Evolutionary conservation across 2,329 filamentous ascomycete species (phyloP), one percentile per base, ranked within the genome.

Genomic region (Neospermospora avenae): DNA sequence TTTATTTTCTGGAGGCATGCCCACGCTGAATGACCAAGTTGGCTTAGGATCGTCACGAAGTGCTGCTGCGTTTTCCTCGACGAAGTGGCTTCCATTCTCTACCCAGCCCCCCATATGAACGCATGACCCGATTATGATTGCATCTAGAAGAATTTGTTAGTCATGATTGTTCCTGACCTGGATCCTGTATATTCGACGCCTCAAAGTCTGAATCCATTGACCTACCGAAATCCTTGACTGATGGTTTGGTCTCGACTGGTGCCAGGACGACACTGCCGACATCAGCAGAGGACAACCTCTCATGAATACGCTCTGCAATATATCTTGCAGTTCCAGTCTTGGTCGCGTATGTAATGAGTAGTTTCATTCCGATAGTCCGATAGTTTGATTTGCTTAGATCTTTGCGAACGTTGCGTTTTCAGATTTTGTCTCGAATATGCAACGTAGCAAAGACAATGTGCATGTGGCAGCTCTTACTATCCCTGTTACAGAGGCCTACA

Each of bases 21-120:
- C 58, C 18, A 57, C 58, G 35, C 58, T 60, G 37, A 60, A 60
- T 35, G 58, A 42, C 52, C 52, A 60, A 34, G 53, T 56, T 13
- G 52, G 52, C 34, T 56, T 56, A 18, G 44, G 44, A 25, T 60
- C 51, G 25, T 49, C 37, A 18, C 55, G 52, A 3, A 60, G 52
- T 11, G 22, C 37, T 24, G n/a, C 8, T 13, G 44, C 16, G n/a
- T 25, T 60, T 7, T 28, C 24, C 20, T 55, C 51, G 22, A 60
- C 6, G 53, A 60, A 56, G 10, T 25, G 39, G 24, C 42, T 31
- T 3, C 35, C 39, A 14, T 22, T 16, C 11, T 14, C 37, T 24
- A 60, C 20, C 58, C 58, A 60, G 44, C 28, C 25, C 6, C 42
- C 34, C 25, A 42, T 39, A 24, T 60, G 45, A 11, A 56, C 52